A percentile compares a stretch with the other conserved stretches of the same genome.
These are phyloP conservation scores for Ceratocystis cacaofunesta DNA, from an alignment of 2,329 filamentous ascomycete genomes.

Conservation along the genomic window DNA sequence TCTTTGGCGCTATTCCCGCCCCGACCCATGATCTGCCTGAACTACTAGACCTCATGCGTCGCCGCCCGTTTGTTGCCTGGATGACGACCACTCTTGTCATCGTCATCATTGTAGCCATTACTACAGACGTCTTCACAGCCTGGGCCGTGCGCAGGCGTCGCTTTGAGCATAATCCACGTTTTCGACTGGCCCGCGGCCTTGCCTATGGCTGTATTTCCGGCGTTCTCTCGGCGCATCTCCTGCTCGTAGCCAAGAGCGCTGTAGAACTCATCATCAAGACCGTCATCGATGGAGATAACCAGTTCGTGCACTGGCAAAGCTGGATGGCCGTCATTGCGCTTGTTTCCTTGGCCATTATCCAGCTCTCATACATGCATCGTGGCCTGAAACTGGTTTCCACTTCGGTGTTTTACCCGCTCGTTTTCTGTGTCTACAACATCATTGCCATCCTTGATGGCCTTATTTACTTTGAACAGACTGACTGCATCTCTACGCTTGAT, in stretches of 20 bases:
- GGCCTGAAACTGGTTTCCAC: conserved; percentile 91
- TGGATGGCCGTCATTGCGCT: conserved; percentile 81
- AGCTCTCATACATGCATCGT: conserved; percentile 88
- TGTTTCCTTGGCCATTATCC: conserved; percentile 65
- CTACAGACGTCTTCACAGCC: conserved; percentile 41
- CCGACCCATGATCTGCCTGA: conserved; percentile 79
- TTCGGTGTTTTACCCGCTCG: conserved; percentile 86
- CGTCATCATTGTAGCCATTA: conserved; percentile 51
- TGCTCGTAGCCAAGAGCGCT: conserved; percentile 88
- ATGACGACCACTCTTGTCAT: conserved; percentile 66
- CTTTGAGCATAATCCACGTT: conserved; percentile 45
- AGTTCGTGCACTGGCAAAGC: conserved; percentile 90
- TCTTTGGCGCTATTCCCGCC: conserved; percentile 86
- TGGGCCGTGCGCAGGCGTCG: conserved; percentile 28
- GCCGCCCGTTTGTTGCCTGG: conserved; percentile 71
- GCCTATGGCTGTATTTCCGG: conserved; percentile 82
- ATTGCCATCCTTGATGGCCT: conserved; percentile 93
- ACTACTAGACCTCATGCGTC: conserved; percentile 58
- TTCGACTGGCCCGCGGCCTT: conserved; percentile 67
- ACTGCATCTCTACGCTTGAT: conserved; percentile 59
- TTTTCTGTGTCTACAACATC: conserved; percentile 99
- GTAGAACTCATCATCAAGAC: conserved; percentile 86
- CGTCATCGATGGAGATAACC: conserved; percentile 69
- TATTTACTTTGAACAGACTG: conserved; percentile 88
- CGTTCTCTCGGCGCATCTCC: conserved; percentile 81